phyloP scores from a whole-genome alignment of 129 eudicot genomes.

The Helianthus annuus region DNA sequence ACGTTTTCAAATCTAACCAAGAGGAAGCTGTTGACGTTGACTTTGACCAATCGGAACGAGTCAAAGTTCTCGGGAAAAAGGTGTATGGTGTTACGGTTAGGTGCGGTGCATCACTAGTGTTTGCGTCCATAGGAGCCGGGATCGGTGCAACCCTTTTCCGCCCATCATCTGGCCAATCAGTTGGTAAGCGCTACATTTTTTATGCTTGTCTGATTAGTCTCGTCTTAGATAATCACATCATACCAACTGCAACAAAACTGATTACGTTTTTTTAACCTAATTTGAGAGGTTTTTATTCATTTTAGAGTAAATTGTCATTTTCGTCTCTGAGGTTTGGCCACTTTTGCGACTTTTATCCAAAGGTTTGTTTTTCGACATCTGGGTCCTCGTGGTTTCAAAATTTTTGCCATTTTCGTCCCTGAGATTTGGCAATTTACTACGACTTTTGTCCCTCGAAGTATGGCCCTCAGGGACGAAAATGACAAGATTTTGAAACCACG shows the following conservation, averaged over 20 bases:
- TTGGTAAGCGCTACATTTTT: slow-evolving; percentile 50
- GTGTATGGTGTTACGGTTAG: slow-evolving; percentile 46
- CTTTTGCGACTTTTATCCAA: too few relatives aligned
- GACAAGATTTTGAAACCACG: too few relatives aligned
- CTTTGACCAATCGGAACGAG: slow-evolving; percentile 34
- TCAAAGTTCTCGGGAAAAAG: slow-evolving; percentile 55
- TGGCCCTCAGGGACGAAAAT: too few relatives aligned
- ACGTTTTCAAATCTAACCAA: slow-evolving; percentile 25
- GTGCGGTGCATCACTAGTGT: slow-evolving; percentile 67
- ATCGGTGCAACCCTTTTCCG: slow-evolving; percentile 68
- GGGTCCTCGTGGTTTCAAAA: too few relatives aligned
- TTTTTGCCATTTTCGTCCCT: too few relatives aligned
- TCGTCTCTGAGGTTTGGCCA: too few relatives aligned
- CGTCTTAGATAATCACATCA: neutral
- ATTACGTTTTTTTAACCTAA: neutral
- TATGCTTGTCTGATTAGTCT: neutral
- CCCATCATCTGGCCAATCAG: slow-evolving; percentile 78
- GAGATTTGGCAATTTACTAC: too few relatives aligned
- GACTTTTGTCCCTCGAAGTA: too few relatives aligned
- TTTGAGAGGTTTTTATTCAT: neutral
- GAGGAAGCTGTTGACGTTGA: slow-evolving; percentile 36
- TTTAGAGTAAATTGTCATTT: too few relatives aligned
- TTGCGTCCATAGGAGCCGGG: slow-evolving; percentile 97
- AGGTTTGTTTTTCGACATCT: too few relatives aligned
- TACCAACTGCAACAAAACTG: neutral